These are phyloP conservation scores for Candida sp. DNA, from an alignment of 1,139 yeast species.

Conservation along the genomic window DNA sequence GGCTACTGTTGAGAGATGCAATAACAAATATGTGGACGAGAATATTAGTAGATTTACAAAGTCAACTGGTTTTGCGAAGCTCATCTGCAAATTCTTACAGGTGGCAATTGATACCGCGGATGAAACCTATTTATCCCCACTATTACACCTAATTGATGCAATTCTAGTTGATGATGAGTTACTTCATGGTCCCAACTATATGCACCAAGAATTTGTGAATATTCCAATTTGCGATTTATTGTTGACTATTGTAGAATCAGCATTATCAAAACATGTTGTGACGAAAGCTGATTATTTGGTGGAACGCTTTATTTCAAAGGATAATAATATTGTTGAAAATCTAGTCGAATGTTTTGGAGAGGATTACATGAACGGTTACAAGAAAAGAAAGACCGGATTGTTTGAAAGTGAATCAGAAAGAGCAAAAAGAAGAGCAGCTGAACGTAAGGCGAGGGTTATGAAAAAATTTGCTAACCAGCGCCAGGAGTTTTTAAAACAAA, in stretches of 20 bases:
- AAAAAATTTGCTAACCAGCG: constrained; percentile 41
- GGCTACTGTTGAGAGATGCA: constrained; percentile 29
- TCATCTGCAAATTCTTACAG: constrained; percentile 54
- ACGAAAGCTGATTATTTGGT: constrained; percentile 56
- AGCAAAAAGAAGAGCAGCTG: constrained; percentile 36
- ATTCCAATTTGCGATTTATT: constrained; percentile 57
- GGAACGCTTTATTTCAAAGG: constrained; percentile 45
- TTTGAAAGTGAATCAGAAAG: constrained; percentile 42
- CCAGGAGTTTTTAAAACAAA: constrained; percentile 32
- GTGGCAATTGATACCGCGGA: constrained; percentile 48
- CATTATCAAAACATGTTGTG: constrained; percentile 45
- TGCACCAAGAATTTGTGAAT: constrained; percentile 44
- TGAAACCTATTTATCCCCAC: constrained; percentile 51
- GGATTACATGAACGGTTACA: constrained; percentile 43
- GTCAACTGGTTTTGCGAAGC: constrained; percentile 50
- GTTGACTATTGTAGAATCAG: constrained; percentile 47
- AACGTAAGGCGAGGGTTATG: constrained; percentile 36
- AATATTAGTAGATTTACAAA: constrained; percentile 51
- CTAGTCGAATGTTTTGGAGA: constrained; percentile 58
- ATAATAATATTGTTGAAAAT: constrained; percentile 46
- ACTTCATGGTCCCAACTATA: constrained; percentile 30
- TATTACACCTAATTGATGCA: constrained; percentile 69
- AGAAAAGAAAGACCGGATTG: constrained; percentile 20
- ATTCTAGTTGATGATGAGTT: constrained; percentile 53
- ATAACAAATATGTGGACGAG: constrained; percentile 34